phyloP scores from a whole-genome alignment of 2,329 filamentous ascomycete genomes.

The Bisporella sp. region DNA sequence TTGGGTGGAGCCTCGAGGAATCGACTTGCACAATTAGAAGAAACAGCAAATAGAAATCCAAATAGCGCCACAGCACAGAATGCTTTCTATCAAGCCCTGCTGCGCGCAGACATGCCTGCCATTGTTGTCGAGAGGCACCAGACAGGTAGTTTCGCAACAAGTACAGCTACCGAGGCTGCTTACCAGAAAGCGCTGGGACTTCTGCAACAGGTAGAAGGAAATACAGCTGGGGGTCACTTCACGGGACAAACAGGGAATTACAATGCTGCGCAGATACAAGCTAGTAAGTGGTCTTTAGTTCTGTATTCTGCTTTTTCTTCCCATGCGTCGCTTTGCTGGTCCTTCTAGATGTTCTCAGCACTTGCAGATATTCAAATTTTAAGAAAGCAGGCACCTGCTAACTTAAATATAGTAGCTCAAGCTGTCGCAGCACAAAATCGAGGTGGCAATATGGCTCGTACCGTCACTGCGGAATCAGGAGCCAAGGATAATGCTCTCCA shows the following conservation, averaged over 20 bases:
- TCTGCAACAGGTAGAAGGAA: conserved; percentile 39
- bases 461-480: conserved; percentile 50
- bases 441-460: conserved; percentile 52
- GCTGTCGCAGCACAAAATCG: conserved; percentile 67
- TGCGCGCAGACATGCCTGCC: conserved; percentile 83
- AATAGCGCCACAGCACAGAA: conserved; percentile 82
- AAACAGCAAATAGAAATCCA: conserved; percentile 88
- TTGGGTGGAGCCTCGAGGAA: conserved; percentile 37
- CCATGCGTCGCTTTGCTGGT: too few species aligned
- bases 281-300: conserved; percentile 29
- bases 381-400: too few species aligned
- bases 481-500: conserved; percentile 82
- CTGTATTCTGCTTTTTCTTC: too few species aligned
- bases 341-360: too few species aligned
- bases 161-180: conserved; percentile 66
- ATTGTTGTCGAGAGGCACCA: conserved; percentile 89
- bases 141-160: conserved; percentile 77
- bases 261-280: conserved; percentile 60
- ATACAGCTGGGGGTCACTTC: conserved; percentile 14
- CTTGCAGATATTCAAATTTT: too few species aligned
- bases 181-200: conserved; percentile 70
- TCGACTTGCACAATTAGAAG: conserved; percentile 78
- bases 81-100: conserved; percentile 84
- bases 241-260: conserved; percentile 32
- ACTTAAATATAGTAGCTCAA: conserved; percentile 49